A percentile compares a stretch with the other conserved stretches of the same genome.
phyloP scores from a whole-genome alignment of 176 grass and related monocot species.

The Carex littledalei region DNA sequence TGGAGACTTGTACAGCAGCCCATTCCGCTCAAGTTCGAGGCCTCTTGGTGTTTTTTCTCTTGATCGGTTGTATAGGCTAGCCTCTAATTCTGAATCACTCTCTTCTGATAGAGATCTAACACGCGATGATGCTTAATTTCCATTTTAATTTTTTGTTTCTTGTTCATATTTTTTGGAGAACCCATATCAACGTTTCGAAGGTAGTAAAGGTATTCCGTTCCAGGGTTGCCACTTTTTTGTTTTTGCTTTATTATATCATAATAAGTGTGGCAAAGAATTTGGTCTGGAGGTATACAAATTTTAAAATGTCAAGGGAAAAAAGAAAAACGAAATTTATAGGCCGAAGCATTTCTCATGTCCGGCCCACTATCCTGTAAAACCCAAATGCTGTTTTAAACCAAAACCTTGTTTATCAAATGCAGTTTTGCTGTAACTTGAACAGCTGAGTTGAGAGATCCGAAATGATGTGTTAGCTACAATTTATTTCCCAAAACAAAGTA shows the following conservation, averaged over 20 bases:
- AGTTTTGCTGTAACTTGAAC: not conserved
- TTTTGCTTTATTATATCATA: not conserved
- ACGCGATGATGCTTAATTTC: not conserved
- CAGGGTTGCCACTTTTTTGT: not conserved
- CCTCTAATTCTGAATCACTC: not conserved
- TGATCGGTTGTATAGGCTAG: slow-evolving; percentile 21
- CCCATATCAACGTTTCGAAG: not conserved
- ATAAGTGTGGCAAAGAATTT: not conserved
- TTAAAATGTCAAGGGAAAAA: not conserved
- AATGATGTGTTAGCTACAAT: not conserved
- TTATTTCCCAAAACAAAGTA: not conserved
- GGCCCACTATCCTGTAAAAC: not conserved
- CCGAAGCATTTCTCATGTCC: not conserved
- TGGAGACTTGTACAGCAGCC: slow-evolving; percentile 51
- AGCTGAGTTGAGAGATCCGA: not conserved
- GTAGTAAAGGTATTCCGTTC: not conserved
- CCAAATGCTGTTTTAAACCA: not conserved
- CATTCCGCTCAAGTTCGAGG: slow-evolving; percentile 53
- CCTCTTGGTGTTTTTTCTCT: slow-evolving; percentile 66
- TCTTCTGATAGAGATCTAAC: not conserved
- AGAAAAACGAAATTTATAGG: not conserved
- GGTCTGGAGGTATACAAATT: not conserved
- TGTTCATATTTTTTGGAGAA: not conserved
- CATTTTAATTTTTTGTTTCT: not conserved
- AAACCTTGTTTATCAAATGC: not conserved